A percentile compares a stretch with the other conserved stretches of the same genome.
These are phyloP conservation scores for Phytopythium litorale DNA, from an alignment of 352 stramenopile genomes.

Conservation along the genomic window DNA sequence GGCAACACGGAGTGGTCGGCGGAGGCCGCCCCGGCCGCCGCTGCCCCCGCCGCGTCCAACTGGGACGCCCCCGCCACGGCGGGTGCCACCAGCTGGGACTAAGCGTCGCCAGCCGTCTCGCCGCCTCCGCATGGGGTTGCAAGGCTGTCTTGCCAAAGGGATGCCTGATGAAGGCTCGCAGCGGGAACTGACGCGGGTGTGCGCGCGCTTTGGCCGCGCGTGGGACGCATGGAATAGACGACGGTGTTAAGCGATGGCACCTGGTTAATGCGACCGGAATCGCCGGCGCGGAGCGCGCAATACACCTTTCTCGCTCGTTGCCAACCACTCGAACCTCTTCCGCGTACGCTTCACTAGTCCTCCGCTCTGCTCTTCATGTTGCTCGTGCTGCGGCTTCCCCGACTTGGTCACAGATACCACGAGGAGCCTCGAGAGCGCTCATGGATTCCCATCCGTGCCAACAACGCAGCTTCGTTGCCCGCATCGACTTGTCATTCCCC, in stretches of 20 bases:
- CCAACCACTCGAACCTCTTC: slow-evolving; percentile 4
- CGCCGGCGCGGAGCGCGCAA: slow-evolving; percentile 19
- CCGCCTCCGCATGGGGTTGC: slow-evolving; percentile 1
- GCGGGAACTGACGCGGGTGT: slow-evolving; percentile 7
- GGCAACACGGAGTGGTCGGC: slow-evolving; percentile 75
- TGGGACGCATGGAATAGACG: slow-evolving; percentile 89
- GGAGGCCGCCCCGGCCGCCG: slow-evolving; percentile 38
- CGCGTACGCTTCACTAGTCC: slow-evolving; percentile 1
- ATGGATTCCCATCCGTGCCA: too few relatives aligned
- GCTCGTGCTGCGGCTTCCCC: too few relatives aligned
- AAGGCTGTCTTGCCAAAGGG: slow-evolving; percentile 8
- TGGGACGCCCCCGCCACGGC: slow-evolving; percentile 51
- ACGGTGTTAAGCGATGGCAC: slow-evolving; percentile 92
- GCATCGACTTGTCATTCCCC: not conserved
- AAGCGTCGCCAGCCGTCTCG: slow-evolving; percentile 30
- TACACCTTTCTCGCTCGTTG: slow-evolving; percentile 15
- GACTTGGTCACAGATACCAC: too few relatives aligned
- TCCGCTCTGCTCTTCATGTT: not conserved
- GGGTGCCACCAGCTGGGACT: slow-evolving; percentile 70
- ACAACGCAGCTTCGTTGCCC: too few relatives aligned
- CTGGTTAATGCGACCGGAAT: slow-evolving; percentile 86
- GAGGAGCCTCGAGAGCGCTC: too few relatives aligned
- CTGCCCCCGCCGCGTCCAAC: slow-evolving; percentile 36
- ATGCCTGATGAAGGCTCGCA: slow-evolving; percentile 20
- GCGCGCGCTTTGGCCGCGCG: slow-evolving; percentile 13